phyloP scores from a whole-genome alignment of 352 stramenopile genomes.

The Pythium guiyangense region DNA sequence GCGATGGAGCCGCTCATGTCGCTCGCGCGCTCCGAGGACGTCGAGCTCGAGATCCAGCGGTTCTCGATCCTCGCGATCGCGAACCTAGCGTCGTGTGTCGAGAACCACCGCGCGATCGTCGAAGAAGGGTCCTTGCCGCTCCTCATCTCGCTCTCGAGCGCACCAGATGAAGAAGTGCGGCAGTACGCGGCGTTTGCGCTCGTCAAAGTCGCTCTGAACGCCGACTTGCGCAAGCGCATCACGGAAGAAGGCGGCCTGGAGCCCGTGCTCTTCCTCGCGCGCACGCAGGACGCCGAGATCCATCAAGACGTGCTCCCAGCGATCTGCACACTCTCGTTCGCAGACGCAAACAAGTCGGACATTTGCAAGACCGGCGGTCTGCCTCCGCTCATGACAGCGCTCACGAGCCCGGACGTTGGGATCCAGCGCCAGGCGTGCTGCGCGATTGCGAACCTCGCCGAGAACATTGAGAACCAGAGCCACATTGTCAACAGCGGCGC shows the following conservation, averaged over 20 bases:
- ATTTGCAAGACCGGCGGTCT: constrained; percentile 94
- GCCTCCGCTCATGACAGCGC: constrained; percentile 79
- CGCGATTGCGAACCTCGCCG: constrained; percentile 93
- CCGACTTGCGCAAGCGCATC: constrained; percentile 91
- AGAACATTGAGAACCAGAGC: constrained; percentile 93
- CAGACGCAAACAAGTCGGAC: constrained; percentile 92
- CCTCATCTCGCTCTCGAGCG: constrained; percentile 94
- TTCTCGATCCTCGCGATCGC: constrained; percentile 92
- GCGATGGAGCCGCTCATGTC: constrained; percentile 95
- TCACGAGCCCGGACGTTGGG: constrained; percentile 63
- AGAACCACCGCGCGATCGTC: constrained; percentile 93
- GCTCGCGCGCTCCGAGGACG: constrained; percentile 90
- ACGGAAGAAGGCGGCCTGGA: constrained; percentile 95
- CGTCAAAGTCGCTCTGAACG: constrained; percentile 94
- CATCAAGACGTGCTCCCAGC: constrained; percentile 90
- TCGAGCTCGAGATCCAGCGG: constrained; percentile 95
- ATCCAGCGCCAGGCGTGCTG: constrained; percentile 93
- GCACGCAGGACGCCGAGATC: constrained; percentile 90
- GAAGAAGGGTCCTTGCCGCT: constrained; percentile 92
- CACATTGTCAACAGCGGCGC: constrained; percentile 85
- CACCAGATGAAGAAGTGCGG: constrained; percentile 90
- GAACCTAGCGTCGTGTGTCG: constrained; percentile 92
- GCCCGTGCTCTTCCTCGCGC: constrained; percentile 93
- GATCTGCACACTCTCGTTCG: constrained; percentile 90
- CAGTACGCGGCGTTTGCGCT: constrained; percentile 95